phyloP scores from a whole-genome alignment of 371 early-diverging fungal genomes.

The Fennellomyces sp. region DNA sequence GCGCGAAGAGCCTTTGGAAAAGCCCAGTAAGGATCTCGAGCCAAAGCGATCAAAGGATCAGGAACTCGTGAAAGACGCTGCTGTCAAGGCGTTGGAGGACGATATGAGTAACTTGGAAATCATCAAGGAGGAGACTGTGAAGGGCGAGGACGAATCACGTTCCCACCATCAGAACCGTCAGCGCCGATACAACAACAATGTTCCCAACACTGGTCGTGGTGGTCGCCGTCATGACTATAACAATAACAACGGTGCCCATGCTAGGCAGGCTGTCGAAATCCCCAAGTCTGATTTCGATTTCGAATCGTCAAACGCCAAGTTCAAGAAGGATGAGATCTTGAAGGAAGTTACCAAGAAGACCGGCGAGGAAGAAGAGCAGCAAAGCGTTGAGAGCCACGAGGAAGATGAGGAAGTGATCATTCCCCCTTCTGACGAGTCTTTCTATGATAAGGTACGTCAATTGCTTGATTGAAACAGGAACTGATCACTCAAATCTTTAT shows the following conservation, averaged over 20 bases:
- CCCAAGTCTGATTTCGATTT: constrained; percentile 95
- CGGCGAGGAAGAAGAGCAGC: constrained; percentile 34
- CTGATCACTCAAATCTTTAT: neutral
- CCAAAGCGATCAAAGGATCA: neutral
- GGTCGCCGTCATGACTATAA: constrained; percentile 5
- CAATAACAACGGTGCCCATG: neutral
- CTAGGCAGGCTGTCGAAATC: constrained; percentile 36
- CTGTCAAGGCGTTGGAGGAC: constrained; percentile 9
- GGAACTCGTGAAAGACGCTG: neutral
- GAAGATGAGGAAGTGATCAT: constrained; percentile 28
- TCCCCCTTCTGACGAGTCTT: constrained; percentile 42
- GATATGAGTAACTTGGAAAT: constrained; percentile 9
- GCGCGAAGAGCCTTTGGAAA: constrained; percentile 4
- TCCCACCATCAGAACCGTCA: constrained; percentile 6
- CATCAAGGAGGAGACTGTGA: neutral
- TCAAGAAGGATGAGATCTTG: constrained; percentile 80
- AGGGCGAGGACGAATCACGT: neutral
- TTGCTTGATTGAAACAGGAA: neutral
- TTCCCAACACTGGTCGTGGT: neutral
- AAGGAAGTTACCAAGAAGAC: constrained; percentile 54
- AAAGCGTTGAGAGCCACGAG: neutral
- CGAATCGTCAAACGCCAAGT: constrained; percentile 91
- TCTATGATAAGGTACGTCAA: constrained; percentile 52
- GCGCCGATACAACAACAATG: constrained; percentile 6
- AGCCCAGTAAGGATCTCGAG: neutral